Conservation (phyloP, 345 rosid genomes). For the Eutrema heterophyllum region DNA sequence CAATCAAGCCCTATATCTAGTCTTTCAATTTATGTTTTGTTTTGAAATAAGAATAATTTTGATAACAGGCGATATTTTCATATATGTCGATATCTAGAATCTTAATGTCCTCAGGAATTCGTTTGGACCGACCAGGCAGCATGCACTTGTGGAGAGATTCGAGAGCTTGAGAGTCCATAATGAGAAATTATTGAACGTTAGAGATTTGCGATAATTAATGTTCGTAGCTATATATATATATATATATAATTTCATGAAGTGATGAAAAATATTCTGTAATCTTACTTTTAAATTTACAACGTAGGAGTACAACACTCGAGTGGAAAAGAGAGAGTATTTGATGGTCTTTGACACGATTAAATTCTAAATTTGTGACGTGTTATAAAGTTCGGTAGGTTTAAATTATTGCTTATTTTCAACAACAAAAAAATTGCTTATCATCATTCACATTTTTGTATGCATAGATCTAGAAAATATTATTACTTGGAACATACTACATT, state of each 20-base stretch:
- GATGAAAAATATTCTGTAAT: neutral
- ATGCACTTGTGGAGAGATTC: slow-evolving; percentile 2
- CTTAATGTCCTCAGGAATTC: slow-evolving; percentile 6
- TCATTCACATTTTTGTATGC: neutral
- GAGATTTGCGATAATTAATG: neutral
- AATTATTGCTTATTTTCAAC: neutral
- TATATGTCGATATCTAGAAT: neutral
- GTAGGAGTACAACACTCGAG: neutral
- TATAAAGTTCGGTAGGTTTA: neutral
- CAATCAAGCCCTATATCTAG: neutral
- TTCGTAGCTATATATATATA: neutral
- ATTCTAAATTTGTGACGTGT: neutral
- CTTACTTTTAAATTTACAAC: neutral
- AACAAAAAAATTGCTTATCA: neutral
- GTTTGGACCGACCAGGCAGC: slow-evolving; percentile 22
- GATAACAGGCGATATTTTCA: slow-evolving; percentile 8
- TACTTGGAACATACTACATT: too few relatives aligned
- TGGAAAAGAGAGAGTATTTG: neutral
- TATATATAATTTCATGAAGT: neutral
- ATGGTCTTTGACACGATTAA: neutral
- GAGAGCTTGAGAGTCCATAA: neutral
- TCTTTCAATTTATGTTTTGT: neutral
- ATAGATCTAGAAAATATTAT: too few relatives aligned
- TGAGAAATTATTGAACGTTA: neutral
- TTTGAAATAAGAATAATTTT: neutral